Evolutionary conservation across 257 asterid genomes (phyloP).

Genomic region (Ajuga chamaepitys): DNA sequence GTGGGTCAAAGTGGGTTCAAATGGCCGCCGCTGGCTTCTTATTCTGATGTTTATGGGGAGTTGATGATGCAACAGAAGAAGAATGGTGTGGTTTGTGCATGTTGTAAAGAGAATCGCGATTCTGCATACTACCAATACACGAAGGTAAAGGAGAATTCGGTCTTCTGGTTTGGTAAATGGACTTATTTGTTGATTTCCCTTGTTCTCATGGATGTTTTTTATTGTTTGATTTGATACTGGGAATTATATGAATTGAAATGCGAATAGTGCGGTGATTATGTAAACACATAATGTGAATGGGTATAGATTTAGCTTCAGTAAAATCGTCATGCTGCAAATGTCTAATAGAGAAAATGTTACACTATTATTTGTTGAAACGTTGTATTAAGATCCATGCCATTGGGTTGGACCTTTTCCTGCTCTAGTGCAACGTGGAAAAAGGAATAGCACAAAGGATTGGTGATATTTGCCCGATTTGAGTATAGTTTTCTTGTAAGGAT

Average conservation of each 20-base stretch:
- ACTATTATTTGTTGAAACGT: too few relatives aligned
- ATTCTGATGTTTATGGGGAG: constrained; percentile 69
- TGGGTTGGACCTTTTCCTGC: too few relatives aligned
- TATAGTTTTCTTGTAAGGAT: too few relatives aligned
- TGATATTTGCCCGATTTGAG: too few relatives aligned
- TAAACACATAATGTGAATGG: not conserved
- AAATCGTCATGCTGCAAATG: not conserved
- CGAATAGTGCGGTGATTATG: too few relatives aligned
- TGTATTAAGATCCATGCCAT: too few relatives aligned
- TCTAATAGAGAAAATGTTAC: too few relatives aligned
- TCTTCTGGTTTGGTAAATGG: not conserved
- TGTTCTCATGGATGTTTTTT: not conserved
- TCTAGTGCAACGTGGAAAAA: too few relatives aligned
- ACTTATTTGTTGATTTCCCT: not conserved
- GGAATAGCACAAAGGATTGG: too few relatives aligned
- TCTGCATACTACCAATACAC: constrained; percentile 33
- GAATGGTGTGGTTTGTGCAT: constrained; percentile 41
- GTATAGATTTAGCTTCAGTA: too few relatives aligned
- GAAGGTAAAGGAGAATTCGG: constrained; percentile 38
- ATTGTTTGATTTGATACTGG: not conserved
- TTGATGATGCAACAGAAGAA: constrained; percentile 42
- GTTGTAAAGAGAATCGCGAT: constrained; percentile 63
- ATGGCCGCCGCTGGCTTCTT: constrained; percentile 74
- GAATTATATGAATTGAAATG: not conserved
- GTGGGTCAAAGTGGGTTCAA: constrained; percentile 47